Evolutionary conservation across 768 basidiomycete species (phyloP).

Genomic region (Coprinopsis sp.): DNA sequence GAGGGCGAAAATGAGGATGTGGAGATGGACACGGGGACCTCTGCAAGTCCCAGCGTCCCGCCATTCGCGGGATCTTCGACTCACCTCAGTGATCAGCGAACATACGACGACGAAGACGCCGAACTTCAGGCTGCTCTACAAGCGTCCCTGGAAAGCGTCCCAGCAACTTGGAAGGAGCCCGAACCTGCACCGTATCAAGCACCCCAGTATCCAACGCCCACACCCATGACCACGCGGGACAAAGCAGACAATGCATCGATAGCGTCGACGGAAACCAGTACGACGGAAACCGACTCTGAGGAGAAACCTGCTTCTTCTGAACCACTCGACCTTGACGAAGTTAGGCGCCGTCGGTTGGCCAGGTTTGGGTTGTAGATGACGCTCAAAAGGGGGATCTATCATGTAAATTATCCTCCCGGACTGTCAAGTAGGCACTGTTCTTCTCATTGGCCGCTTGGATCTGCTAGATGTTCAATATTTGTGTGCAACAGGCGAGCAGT

Average conservation of each 20-base stretch:
- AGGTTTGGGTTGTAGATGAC: constrained; percentile 42
- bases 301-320: constrained; percentile 26
- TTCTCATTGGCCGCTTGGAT: no score
- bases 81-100: constrained; percentile 27
- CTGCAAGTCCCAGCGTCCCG: neutral
- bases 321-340: constrained; percentile 55
- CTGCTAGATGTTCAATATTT: no score
- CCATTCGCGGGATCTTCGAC: neutral
- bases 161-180: constrained; percentile 45
- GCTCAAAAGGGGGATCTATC: neutral
- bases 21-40: constrained; percentile 10
- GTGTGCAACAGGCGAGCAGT: no score
- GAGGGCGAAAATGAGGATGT: constrained; percentile 20
- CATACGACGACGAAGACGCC: constrained; percentile 84
- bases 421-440: no score
- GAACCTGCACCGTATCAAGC: constrained; percentile 13
- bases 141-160: constrained; percentile 70
- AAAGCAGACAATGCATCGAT: constrained; percentile 34
- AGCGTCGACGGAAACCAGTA: constrained; percentile 30
- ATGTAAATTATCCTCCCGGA: no score
- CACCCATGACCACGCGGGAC: constrained; percentile 11
- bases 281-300: constrained; percentile 12
- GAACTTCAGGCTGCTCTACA: constrained; percentile 83
- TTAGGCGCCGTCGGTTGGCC: constrained; percentile 58
- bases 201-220: constrained; percentile 3